Base-by-base conservation (phyloP, 1,139 yeast species). In the Candida glucosophila region DNA sequence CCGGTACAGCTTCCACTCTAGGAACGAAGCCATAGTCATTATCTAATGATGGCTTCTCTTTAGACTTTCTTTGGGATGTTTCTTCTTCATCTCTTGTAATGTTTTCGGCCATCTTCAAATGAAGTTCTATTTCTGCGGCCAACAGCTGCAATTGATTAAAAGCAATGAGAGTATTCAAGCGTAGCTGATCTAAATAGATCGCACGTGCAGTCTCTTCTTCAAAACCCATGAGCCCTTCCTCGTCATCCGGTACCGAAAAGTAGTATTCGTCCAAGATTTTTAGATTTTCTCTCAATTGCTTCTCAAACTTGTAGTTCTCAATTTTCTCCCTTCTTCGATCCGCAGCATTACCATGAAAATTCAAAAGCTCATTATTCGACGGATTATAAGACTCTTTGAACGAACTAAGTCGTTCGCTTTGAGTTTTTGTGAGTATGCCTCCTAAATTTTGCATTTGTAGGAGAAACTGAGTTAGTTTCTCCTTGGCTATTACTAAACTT, bases 291-390 rank as follows among this genome's bases (percentile, higher is more conserved):
- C 50, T 55, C 28, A 82, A 52, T 19, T 64, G 67, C 42, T 71
- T 75, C 37, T 77, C 86, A 15, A 61, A 48, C 43, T 71, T 77
- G 48, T 64, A 80, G 39, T 72, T 67, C 14, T 70, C 78, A 31
- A 88, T 83, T 48, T 86, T 88, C 28, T 72, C 79, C 14, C 76
- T 76, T 36, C 95, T 60, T 37, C 70, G 66, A 15, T 56, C 47
- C 12, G 69, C 63, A 0, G 92, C 73, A 30, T 71, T 70, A 2
- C 41, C 44, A 5, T 51, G 14, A 15, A 29, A 30, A 3, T 38
- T 35, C 13, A 49, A 32, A 5, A 52, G 30, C 32, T 49, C 70
- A 9, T 59, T 57, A 13, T 59, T 40, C 1, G 57, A 45, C 2
- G 76, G 77, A 23, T 54, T 50, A 27, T 55, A 58, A 0, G 59